Conservation (phyloP, 208 protist species). For the Trypanosoma mega region DNA sequence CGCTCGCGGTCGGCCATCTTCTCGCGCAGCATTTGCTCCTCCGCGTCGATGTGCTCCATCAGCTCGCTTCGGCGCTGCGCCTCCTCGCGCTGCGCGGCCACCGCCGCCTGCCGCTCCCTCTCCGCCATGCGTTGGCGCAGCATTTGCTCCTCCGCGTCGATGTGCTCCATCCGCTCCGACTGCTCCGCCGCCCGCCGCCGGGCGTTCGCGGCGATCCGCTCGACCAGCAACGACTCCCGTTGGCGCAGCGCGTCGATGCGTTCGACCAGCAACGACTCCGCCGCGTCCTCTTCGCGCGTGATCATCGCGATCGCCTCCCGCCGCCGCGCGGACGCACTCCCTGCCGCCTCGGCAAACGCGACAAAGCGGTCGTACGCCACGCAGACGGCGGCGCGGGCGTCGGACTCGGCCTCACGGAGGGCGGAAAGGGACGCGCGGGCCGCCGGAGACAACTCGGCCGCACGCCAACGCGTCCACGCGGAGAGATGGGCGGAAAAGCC, state of each 20-base stretch:
- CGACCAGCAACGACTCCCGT: constrained; percentile 24
- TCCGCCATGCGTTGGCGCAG: constrained; percentile 40
- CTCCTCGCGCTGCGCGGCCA: constrained; percentile 29
- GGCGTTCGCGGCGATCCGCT: constrained; percentile 14
- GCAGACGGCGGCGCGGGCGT: constrained; percentile 29
- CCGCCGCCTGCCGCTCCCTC: constrained; percentile 28
- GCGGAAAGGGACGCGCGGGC: constrained; percentile 29
- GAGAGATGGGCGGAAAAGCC: constrained; percentile 20
- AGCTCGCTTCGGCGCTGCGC: constrained; percentile 24
- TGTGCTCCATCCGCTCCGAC: constrained; percentile 49
- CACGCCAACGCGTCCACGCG: constrained; percentile 26
- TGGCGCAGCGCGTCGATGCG: constrained; percentile 25
- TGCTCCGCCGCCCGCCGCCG: constrained; percentile 15
- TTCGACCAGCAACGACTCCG: constrained; percentile 22
- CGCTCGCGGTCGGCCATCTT: constrained; percentile 35
- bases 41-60: constrained; percentile 56
- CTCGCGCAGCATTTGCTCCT: constrained; percentile 42
- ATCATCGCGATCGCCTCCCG: constrained; percentile 74
- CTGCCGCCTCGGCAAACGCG: constrained; percentile 47
- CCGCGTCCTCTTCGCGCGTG: constrained; percentile 53
- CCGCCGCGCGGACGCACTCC: constrained; percentile 62
- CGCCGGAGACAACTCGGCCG: constrained; percentile 44
- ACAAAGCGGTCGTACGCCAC: constrained; percentile 51
- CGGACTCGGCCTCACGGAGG: constrained; percentile 30
- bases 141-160: constrained; percentile 50